A percentile compares a stretch with the other conserved stretches of the same genome.
Conservation (phyloP, 2,329 filamentous ascomycete genomes). For the Xylaria arbuscula region DNA sequence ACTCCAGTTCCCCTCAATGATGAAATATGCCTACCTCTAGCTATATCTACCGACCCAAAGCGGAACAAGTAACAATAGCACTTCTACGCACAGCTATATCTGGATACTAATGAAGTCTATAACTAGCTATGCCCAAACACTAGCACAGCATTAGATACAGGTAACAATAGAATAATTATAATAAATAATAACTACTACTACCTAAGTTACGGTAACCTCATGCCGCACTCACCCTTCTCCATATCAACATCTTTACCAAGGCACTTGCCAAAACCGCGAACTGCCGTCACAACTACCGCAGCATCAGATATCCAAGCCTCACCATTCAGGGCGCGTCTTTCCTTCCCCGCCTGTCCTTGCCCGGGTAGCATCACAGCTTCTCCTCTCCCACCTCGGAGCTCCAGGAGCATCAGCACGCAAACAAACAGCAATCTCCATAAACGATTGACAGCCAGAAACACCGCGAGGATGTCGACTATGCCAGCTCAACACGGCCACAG, state of each 20-base stretch:
- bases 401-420: slow-evolving; percentile 35
- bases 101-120: too few species aligned
- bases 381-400: slow-evolving; percentile 27
- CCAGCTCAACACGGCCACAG: slow-evolving; percentile 64
- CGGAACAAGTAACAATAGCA: background rate
- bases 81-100: too few species aligned
- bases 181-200: background rate
- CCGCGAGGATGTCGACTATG: slow-evolving; percentile 60
- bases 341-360: slow-evolving; percentile 27
- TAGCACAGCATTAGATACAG: background rate
- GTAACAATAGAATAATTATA: background rate
- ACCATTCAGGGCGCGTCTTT: slow-evolving; percentile 29
- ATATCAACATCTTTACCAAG: slow-evolving; percentile 21
- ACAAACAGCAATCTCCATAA: slow-evolving; percentile 21
- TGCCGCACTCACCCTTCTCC: slow-evolving; percentile 18
- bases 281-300: slow-evolving; percentile 27
- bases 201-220: too few species aligned
- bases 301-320: slow-evolving; percentile 36
- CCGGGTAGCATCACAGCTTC: slow-evolving; percentile 25
- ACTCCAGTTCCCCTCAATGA: background rate
- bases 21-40: background rate
- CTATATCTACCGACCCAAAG: background rate
- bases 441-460: slow-evolving; percentile 31
- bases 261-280: slow-evolving; percentile 32
- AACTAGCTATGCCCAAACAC: too few species aligned